phyloP scores from a whole-genome alignment of 139 green algal genomes.

The Nannochloris sp. region DNA sequence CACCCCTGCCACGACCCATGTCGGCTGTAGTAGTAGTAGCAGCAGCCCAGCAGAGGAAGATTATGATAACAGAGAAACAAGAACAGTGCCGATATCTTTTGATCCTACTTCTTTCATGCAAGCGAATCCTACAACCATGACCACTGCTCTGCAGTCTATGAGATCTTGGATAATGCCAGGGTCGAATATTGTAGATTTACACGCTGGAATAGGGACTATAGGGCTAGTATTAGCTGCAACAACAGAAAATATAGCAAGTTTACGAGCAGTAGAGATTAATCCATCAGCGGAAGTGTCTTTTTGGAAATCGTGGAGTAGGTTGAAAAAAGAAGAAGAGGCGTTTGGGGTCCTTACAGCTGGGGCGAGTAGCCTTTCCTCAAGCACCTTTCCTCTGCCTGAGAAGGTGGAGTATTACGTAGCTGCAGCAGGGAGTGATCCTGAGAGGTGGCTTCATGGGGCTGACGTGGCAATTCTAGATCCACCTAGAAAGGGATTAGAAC shows the following conservation, averaged over 20 bases:
- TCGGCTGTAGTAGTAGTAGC: too few species aligned
- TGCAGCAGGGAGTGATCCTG: conserved; percentile 30
- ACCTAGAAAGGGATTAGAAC: conserved; percentile 63
- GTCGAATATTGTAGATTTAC: conserved; percentile 47
- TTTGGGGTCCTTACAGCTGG: not conserved
- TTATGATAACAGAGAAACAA: not conserved
- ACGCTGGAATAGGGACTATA: conserved; percentile 73
- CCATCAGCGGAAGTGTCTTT: conserved; percentile 27
- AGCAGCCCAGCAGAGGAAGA: too few species aligned
- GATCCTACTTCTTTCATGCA: conserved; percentile 53
- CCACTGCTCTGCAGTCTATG: not conserved
- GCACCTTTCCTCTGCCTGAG: not conserved
- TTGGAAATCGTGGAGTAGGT: conserved; percentile 3
- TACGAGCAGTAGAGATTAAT: conserved; percentile 66
- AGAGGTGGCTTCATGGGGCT: conserved; percentile 31
- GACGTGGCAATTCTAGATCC: conserved; percentile 70
- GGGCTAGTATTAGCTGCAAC: conserved; percentile 52
- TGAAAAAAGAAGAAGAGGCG: not conserved
- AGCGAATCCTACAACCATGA: conserved; percentile 6
- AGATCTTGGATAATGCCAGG: conserved; percentile 23
- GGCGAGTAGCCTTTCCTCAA: not conserved
- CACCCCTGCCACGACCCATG: too few species aligned
- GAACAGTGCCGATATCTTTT: conserved; percentile 31
- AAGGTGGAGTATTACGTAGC: conserved; percentile 38
- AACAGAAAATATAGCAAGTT: not conserved